Percentiles rank a stretch among this genome's conserved stretches.
Conservation (phyloP, 805 yeast genomes). For the Sporopachydermia lactativora region DNA sequence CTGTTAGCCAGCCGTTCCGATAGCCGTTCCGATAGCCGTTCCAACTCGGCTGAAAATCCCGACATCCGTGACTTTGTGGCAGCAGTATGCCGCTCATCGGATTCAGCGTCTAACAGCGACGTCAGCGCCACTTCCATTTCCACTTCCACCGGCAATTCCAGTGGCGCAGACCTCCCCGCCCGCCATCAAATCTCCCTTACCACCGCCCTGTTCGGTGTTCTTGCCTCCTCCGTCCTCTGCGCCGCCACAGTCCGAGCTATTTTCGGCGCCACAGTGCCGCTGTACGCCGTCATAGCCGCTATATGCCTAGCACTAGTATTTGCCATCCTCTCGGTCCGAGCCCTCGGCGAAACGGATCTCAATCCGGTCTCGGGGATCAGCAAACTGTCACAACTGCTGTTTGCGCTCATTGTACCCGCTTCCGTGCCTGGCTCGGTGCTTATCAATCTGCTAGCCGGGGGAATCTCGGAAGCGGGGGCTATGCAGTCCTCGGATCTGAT, state of each 20-base stretch:
- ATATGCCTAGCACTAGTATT: slow-evolving; percentile 62
- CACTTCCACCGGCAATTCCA: too few species aligned
- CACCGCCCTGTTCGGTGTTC: slow-evolving; percentile 44
- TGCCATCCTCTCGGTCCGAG: slow-evolving; percentile 81
- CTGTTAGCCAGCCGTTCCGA: neutral
- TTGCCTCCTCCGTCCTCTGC: slow-evolving; percentile 55
- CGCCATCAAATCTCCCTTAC: slow-evolving; percentile 35
- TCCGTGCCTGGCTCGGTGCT: slow-evolving; percentile 69
- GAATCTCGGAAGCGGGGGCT: slow-evolving; percentile 96
- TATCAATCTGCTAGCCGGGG: slow-evolving; percentile 86
- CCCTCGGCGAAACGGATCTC: slow-evolving; percentile 91
- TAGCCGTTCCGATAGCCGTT: neutral
- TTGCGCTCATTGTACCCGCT: slow-evolving; percentile 68
- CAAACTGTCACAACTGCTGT: slow-evolving; percentile 76
- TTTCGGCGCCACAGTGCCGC: slow-evolving; percentile 60
- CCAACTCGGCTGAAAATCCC: neutral
- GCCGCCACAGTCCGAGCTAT: slow-evolving; percentile 46
- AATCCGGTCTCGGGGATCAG: slow-evolving; percentile 97
- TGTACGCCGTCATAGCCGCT: slow-evolving; percentile 55
- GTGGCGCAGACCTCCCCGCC: slow-evolving; percentile 26
- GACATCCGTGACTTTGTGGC: neutral
- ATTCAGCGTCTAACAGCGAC: neutral
- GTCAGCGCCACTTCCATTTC: neutral
- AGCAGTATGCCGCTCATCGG: neutral
- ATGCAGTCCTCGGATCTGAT: slow-evolving; percentile 97